Percentiles rank a stretch among this genome's conserved stretches.
phyloP scores from a whole-genome alignment of 2,329 filamentous ascomycete species.

The Sphaerulina musiva region DNA sequence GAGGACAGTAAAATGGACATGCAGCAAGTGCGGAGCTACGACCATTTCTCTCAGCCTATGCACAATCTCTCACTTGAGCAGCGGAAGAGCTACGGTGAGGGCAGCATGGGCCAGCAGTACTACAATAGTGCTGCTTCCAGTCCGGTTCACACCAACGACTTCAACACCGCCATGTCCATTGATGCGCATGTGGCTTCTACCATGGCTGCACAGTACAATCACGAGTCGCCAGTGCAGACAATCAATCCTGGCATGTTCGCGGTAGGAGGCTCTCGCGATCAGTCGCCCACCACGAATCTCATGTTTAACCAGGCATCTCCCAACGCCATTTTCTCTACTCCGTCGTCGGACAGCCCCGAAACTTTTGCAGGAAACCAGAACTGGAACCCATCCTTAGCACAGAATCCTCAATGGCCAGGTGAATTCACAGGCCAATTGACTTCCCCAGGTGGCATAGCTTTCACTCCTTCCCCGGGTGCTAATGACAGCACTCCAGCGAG shows the following conservation, averaged over 20 bases:
- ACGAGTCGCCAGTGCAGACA: slow-evolving; percentile 30
- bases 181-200: slow-evolving; percentile 22
- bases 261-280: slow-evolving; percentile 28
- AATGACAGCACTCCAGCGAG: slow-evolving; percentile 26
- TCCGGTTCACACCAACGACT: slow-evolving; percentile 36
- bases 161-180: slow-evolving; percentile 27
- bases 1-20: slow-evolving; percentile 28
- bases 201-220: slow-evolving; percentile 21
- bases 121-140: slow-evolving; percentile 56
- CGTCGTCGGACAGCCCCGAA: slow-evolving; percentile 33
- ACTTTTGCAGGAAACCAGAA: slow-evolving; percentile 27
- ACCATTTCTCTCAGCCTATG: slow-evolving; percentile 30
- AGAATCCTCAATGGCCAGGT: slow-evolving; percentile 32
- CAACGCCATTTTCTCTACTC: slow-evolving; percentile 34
- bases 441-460: slow-evolving; percentile 29
- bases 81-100: slow-evolving; percentile 28
- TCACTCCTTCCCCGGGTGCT: slow-evolving; percentile 33
- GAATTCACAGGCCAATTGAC: slow-evolving; percentile 30
- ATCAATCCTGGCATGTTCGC: slow-evolving; percentile 33
- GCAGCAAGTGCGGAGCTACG: slow-evolving; percentile 24
- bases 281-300: slow-evolving; percentile 27
- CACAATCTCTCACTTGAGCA: slow-evolving; percentile 32
- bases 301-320: slow-evolving; percentile 33
- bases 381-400: slow-evolving; percentile 25
- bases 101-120: slow-evolving; percentile 46